phyloP scores from a whole-genome alignment of 257 asterid genomes.

The Solanum chiquidenum region DNA sequence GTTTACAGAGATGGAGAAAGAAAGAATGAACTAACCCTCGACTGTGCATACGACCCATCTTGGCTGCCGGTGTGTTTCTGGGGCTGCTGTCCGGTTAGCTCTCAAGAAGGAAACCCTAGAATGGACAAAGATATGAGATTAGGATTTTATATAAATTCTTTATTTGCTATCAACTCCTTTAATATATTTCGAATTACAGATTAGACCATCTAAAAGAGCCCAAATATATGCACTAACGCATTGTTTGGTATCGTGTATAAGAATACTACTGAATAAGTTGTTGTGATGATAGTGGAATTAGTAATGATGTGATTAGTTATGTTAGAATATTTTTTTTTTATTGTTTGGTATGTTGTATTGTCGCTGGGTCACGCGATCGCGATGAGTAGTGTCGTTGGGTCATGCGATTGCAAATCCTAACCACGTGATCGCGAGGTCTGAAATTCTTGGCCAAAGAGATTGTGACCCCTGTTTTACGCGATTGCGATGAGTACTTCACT shows the following conservation, averaged over 20 bases:
- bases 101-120: neutral
- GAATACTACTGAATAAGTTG: too few relatives aligned
- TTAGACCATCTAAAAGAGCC: neutral
- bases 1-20: neutral
- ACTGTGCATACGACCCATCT: conserved; percentile 83
- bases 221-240: neutral
- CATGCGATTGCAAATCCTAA: too few relatives aligned
- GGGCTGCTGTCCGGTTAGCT: neutral
- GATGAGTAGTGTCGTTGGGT: too few relatives aligned
- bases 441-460: too few relatives aligned
- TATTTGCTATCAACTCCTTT: neutral
- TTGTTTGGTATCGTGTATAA: neutral
- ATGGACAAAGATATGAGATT: neutral
- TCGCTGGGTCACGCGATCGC: too few relatives aligned
- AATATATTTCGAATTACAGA: neutral
- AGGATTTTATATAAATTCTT: neutral
- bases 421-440: too few relatives aligned
- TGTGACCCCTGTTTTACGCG: too few relatives aligned
- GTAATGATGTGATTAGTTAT: neutral
- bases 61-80: conserved; percentile 9
- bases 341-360: neutral
- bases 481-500: too few relatives aligned
- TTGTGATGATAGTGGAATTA: too few relatives aligned
- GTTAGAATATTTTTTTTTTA: too few relatives aligned
- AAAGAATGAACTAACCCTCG: conserved; percentile 28